These are phyloP conservation scores for Colletotrichum viniferum DNA, from an alignment of 2,329 filamentous ascomycete species.

Conservation along the genomic window DNA sequence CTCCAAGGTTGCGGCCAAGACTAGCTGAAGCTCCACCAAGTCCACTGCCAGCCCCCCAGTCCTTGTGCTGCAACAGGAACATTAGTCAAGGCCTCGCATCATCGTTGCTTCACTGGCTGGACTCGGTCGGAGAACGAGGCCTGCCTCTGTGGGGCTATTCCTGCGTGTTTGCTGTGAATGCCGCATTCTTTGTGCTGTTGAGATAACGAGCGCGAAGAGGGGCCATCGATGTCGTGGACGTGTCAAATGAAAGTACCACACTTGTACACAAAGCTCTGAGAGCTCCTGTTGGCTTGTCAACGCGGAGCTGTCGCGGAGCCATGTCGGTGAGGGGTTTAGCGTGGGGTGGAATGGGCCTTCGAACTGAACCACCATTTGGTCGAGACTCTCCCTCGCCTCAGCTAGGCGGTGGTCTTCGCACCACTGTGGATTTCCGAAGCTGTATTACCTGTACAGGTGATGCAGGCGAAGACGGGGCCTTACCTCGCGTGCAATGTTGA, in stretches of 20 bases:
- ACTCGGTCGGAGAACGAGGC: not conserved
- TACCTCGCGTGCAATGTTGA: not conserved
- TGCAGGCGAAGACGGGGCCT: not conserved
- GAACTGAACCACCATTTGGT: not conserved
- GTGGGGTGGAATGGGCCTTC: not conserved
- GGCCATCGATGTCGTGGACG: not conserved
- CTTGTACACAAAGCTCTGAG: not conserved
- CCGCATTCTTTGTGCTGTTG: not conserved
- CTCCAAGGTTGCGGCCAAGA: conserved; percentile 5
- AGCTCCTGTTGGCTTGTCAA: not conserved
- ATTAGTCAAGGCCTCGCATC: conserved; percentile 19
- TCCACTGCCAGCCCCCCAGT: not conserved
- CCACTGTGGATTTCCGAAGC: not conserved
- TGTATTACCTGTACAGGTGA: not conserved
- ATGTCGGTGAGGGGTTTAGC: not conserved
- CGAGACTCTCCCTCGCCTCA: not conserved
- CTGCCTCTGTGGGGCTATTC: not conserved
- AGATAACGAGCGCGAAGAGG: not conserved
- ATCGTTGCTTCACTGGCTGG: not conserved
- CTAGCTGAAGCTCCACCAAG: not conserved
- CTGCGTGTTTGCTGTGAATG: not conserved
- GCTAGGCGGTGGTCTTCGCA: not conserved
- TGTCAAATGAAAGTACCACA: not conserved
- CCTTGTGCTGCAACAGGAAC: not conserved
- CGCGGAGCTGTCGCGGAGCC: not conserved